These are phyloP conservation scores for Lentinula sp. DNA, from an alignment of 768 basidiomycete genomes.

Conservation along the genomic window DNA sequence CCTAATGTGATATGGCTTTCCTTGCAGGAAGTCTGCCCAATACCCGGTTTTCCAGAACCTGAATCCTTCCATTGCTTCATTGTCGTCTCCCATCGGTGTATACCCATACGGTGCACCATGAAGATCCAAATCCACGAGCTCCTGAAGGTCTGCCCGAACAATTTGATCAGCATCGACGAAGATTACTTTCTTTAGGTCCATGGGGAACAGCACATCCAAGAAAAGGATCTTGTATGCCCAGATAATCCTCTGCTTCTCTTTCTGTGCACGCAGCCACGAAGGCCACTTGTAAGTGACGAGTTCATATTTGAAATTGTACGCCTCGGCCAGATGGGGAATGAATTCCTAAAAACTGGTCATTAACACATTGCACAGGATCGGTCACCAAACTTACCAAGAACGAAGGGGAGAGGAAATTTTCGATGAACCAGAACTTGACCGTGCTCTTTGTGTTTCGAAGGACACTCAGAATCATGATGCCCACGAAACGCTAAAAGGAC, in stretches of 20 bases:
- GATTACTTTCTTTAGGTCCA: slow-evolving; percentile 98
- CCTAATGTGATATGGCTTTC: slow-evolving; percentile 94
- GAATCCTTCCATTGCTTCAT: slow-evolving; percentile 94
- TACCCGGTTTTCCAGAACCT: slow-evolving; percentile 98
- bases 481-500: slow-evolving; percentile 75
- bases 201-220: slow-evolving; percentile 97
- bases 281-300: slow-evolving; percentile 99
- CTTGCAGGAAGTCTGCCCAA: slow-evolving; percentile 84
- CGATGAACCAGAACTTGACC: slow-evolving; percentile 99
- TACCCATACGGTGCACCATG: slow-evolving; percentile 94
- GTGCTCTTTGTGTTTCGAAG: slow-evolving; percentile 88
- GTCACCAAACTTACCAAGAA: slow-evolving; percentile 62
- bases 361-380: background rate
- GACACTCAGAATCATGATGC: slow-evolving; percentile 97
- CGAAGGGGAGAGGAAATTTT: slow-evolving; percentile 96
- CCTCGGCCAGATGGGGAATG: slow-evolving; percentile 85
- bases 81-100: slow-evolving; percentile 96
- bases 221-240: slow-evolving; percentile 99
- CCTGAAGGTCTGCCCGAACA: slow-evolving; percentile 91
- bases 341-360: slow-evolving; percentile 58
- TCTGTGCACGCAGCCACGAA: slow-evolving; percentile 93
- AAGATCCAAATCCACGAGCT: slow-evolving; percentile 89
- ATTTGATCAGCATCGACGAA: slow-evolving; percentile 99
- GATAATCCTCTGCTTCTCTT: slow-evolving; percentile 96
- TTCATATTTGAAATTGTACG: slow-evolving; percentile 94